phyloP scores from a whole-genome alignment of 768 basidiomycete genomes.

The Pleurotus tuber-regium region DNA sequence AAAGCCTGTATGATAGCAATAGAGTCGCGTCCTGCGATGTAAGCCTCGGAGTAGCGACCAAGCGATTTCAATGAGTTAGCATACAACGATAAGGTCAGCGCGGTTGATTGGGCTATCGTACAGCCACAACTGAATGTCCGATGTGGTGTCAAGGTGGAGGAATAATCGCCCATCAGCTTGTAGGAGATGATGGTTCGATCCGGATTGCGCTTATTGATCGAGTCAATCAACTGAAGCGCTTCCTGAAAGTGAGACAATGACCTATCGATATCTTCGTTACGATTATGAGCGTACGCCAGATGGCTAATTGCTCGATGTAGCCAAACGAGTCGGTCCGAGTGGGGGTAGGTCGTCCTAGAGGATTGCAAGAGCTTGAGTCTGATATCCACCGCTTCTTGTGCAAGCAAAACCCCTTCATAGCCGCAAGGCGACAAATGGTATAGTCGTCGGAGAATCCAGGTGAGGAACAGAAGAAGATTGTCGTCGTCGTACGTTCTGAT shows the following conservation, averaged over 20 bases:
- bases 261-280: neutral
- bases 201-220: neutral
- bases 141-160: neutral
- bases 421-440: neutral
- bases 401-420: neutral
- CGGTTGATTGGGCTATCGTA: neutral
- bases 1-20: neutral
- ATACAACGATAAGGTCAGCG: neutral
- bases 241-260: neutral
- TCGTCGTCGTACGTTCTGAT: neutral
- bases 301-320: neutral
- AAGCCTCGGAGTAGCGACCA: neutral
- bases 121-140: neutral
- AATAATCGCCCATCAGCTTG: neutral
- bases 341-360: neutral
- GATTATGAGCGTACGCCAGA: neutral
- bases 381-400: neutral
- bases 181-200: neutral
- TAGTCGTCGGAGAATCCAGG: neutral
- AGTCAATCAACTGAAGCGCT: neutral
- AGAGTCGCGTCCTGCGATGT: neutral
- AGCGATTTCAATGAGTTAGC: neutral
- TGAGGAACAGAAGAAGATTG: neutral
- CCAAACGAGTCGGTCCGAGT: neutral
- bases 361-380: neutral